Percentiles rank a stretch among this genome's conserved stretches.
Conservation (phyloP, 106 monocot species). For the Dendrobium catenatum region DNA sequence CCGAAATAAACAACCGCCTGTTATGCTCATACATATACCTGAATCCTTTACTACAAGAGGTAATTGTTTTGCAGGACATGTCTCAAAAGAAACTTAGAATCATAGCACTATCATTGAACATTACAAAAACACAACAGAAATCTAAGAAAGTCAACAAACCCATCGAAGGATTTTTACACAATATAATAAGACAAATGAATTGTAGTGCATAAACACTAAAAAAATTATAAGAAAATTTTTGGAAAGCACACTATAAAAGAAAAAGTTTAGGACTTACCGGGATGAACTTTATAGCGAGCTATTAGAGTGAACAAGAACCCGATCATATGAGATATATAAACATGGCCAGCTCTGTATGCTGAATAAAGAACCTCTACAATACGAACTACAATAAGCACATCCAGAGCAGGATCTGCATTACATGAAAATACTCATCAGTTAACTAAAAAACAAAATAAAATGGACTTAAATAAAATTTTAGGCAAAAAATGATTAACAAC, state of each 20-base stretch:
- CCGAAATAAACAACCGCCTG: too few species aligned
- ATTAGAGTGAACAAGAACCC: slow-evolving; percentile 68
- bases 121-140: too few species aligned
- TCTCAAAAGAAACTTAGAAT: too few species aligned
- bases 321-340: slow-evolving; percentile 49
- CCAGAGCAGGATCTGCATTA: slow-evolving; percentile 44
- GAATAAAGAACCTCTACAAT: slow-evolving; percentile 64
- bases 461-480: background rate
- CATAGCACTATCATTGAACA: too few species aligned
- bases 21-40: too few species aligned
- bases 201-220: background rate
- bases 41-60: too few species aligned
- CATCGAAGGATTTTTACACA: too few species aligned
- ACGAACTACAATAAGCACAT: slow-evolving; percentile 33
- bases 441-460: too few species aligned
- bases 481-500: background rate
- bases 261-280: slow-evolving; percentile 28
- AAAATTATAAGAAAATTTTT: background rate
- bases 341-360: slow-evolving; percentile 53
- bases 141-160: too few species aligned
- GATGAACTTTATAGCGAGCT: slow-evolving; percentile 46
- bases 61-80: too few species aligned
- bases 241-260: background rate
- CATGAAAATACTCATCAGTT: background rate
- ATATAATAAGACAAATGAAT: background rate